A percentile compares a stretch with the other conserved stretches of the same genome.
Conservation (phyloP, 1,284 basidiomycete species). For the Cryptococcus sp. region DNA sequence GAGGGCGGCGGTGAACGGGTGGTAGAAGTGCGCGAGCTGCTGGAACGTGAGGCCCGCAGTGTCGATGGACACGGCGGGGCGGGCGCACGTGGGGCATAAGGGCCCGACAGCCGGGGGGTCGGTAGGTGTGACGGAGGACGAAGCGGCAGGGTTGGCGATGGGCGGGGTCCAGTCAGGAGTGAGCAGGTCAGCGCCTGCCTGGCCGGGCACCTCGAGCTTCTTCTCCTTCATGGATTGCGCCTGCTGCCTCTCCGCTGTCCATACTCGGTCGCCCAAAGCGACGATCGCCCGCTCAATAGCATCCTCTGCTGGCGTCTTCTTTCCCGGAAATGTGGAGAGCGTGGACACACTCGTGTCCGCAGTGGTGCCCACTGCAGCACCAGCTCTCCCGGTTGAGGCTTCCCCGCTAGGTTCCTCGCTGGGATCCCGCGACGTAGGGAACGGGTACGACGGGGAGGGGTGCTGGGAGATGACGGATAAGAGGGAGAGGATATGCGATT, state of each 20-base stretch:
- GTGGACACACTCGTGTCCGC: background rate
- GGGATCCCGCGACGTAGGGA: conserved; percentile 17
- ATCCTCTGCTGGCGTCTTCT: conserved; percentile 31
- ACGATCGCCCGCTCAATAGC: conserved; percentile 41
- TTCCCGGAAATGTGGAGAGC: conserved; percentile 18
- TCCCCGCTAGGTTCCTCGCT: background rate
- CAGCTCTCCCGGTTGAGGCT: background rate
- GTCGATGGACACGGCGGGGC: conserved; percentile 13
- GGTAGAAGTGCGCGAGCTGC: conserved; percentile 20
- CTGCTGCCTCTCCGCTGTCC: conserved; percentile 21
- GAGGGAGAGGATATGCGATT: conserved; percentile 38
- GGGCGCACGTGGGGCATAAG: conserved; percentile 28
- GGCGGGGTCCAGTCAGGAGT: conserved; percentile 37
- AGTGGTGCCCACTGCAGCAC: background rate
- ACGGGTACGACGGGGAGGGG: conserved; percentile 40
- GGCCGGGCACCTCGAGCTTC: background rate
- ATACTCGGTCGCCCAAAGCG: conserved; percentile 34
- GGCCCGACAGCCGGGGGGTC: background rate
- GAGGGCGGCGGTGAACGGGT: conserved; percentile 22
- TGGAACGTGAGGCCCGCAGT: conserved; percentile 9
- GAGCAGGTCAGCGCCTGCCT: conserved; percentile 13
- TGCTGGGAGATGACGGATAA: conserved; percentile 33
- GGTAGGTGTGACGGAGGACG: background rate
- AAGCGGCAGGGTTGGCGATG: background rate
- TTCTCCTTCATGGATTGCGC: conserved; percentile 3